Conservation (phyloP, 805 yeast species). For the Saccharomycopsis capsularis region DNA sequence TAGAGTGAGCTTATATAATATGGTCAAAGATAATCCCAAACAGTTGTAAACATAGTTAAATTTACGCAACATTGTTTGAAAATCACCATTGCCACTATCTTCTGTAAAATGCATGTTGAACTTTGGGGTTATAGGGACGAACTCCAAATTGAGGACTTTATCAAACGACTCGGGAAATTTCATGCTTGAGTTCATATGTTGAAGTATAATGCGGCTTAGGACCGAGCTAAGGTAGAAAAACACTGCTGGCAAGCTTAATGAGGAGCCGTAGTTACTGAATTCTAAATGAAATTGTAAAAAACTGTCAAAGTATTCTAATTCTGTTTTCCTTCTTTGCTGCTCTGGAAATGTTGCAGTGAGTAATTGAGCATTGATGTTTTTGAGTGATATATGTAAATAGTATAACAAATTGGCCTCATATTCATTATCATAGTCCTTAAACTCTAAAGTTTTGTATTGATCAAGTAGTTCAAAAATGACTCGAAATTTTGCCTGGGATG, state of each 20-base stretch:
- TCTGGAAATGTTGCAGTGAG: no score
- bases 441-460: neutral
- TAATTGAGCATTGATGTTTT: no score
- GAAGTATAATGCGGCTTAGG: neutral
- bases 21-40: neutral
- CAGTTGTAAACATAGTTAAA: neutral
- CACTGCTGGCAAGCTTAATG: neutral
- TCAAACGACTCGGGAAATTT: neutral
- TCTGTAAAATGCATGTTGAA: neutral
- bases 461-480: constrained; percentile 3
- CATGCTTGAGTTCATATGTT: neutral
- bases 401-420: neutral
- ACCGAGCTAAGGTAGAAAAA: neutral
- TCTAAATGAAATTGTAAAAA: neutral
- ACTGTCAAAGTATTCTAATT: no score
- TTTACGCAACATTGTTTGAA: neutral
- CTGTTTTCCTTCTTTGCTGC: no score
- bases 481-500: neutral
- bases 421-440: neutral
- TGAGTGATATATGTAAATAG: no score
- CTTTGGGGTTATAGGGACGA: neutral
- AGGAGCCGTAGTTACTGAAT: neutral
- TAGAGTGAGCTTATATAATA: neutral
- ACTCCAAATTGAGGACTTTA: no score
- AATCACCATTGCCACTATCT: neutral